phyloP scores from a whole-genome alignment of 768 basidiomycete species.

The Tylopilus sp. region DNA sequence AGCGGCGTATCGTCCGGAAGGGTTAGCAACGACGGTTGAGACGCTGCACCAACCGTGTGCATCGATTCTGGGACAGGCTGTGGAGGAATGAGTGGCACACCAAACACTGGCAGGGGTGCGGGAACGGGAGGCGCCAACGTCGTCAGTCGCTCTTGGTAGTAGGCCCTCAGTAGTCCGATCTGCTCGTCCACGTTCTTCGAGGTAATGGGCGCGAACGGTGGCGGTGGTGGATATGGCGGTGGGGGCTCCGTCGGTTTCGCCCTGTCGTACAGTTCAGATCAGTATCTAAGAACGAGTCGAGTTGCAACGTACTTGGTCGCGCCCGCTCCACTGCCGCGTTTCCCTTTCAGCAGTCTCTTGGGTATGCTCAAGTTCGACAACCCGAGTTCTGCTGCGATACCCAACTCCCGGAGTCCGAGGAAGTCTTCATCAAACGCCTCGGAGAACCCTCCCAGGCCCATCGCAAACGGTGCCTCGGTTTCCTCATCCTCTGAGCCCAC shows the following conservation, averaged over 20 bases:
- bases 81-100: constrained; percentile 17
- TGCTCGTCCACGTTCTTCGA: constrained; percentile 66
- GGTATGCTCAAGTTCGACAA: constrained; percentile 77
- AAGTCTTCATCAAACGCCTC: constrained; percentile 91
- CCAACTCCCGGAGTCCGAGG: constrained; percentile 82
- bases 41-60: not conserved
- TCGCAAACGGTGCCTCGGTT: constrained; percentile 61
- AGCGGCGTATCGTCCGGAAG: constrained; percentile 66
- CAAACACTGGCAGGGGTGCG: constrained; percentile 16
- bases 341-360: constrained; percentile 68
- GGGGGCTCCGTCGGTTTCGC: constrained; percentile 71
- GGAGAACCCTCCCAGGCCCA: constrained; percentile 77
- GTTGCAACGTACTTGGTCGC: constrained; percentile 46
- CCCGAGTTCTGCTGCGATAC: constrained; percentile 84
- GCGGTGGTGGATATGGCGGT: constrained; percentile 81
- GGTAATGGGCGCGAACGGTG: constrained; percentile 72
- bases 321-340: constrained; percentile 41
- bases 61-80: not conserved
- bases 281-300: constrained; percentile 1
- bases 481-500: constrained; percentile 54
- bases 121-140: constrained; percentile 33
- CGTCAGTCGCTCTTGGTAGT: constrained; percentile 60
- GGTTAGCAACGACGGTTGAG: constrained; percentile 25
- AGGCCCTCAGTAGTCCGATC: constrained; percentile 79
- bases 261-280: constrained; percentile 31